Base-by-base conservation (phyloP, 140 eudicot genomes). In the Cichorium intybus region DNA sequence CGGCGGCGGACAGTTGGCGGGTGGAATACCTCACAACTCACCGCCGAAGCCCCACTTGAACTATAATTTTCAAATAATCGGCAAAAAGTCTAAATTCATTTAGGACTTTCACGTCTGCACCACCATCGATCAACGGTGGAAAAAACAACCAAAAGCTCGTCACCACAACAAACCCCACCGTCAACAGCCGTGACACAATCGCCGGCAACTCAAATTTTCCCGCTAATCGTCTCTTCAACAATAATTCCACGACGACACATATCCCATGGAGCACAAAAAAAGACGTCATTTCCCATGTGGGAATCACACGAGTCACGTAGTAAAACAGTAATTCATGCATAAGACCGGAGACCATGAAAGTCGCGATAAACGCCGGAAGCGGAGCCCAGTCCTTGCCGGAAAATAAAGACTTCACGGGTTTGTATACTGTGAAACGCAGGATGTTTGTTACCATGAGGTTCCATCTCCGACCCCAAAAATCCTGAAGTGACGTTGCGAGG, bases 401-500 rank as follows among this genome's bases (percentile, higher is more conserved):
- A 39, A 45, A 37, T 6, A 51, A 12, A 4, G 61, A 64, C 46
- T 77, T 74, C 22, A 82, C 75, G 22, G 97, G 95, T 11, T 39
- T 34, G 82, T 76, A 81, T 31, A 85, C 74, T 3, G 95, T 78
- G 55, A 70, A 67, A 1, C 95, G 86, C 54, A 88, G 87, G 0
- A 58, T 11, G 45, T 71, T 74, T 55, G 85, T 72, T 35, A 89
- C 97, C 18, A 67, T 81, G 64, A 89, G 84, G 79, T 89, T 85
- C 97, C 97, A 85, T 60, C 95, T 76, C n/a, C 74, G 62, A 2
- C 95, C 97, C 97, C 95, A 89, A 29, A 89, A 89, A 28, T 89
- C 88, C 47, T 76, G 88, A 17, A 85, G 75, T 4, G 97, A 89
- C 4, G 97, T 78, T 4, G 97, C 66, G 3, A 82, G 53, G 66